Evolutionary conservation across 495 filamentous ascomycete species (phyloP).

Genomic region (Podospora conica): DNA sequence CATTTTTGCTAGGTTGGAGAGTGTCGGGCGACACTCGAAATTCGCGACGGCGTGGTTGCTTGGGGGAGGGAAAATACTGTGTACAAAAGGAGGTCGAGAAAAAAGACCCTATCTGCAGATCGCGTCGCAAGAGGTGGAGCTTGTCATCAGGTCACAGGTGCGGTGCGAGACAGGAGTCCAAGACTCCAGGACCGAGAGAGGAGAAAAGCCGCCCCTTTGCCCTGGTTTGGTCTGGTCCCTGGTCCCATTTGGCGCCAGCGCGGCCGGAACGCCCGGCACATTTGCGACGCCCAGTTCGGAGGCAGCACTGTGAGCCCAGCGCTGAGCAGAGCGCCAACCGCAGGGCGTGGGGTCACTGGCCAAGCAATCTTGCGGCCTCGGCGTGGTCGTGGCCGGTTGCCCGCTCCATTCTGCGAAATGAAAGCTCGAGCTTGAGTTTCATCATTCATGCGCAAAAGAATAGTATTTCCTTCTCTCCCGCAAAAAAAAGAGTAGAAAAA

Average conservation of each 20-base stretch:
- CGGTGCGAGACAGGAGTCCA: slow-evolving; percentile 1
- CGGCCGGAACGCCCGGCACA: background rate
- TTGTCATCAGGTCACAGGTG: background rate
- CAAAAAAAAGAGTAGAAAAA: no score
- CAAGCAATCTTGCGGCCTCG: background rate
- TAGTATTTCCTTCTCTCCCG: background rate
- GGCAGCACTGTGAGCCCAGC: background rate
- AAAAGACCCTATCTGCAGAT: slow-evolving; percentile 1
- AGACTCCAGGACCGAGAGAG: background rate
- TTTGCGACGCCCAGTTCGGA: background rate
- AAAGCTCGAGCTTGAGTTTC: background rate
- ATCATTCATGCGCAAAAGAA: background rate
- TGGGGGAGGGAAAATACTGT: background rate
- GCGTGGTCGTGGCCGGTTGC: background rate
- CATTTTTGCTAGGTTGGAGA: slow-evolving; percentile 14
- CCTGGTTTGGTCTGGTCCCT: no score
- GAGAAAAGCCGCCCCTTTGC: no score
- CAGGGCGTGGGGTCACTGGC: background rate
- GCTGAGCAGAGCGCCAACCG: background rate
- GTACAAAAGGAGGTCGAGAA: background rate
- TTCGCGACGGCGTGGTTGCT: background rate
- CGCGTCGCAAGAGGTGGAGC: slow-evolving; percentile 1
- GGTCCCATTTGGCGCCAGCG: background rate
- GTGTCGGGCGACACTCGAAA: background rate
- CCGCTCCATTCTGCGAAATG: background rate